These are phyloP conservation scores for Trifolium fragiferum DNA, from an alignment of 306 rosid species.

Conservation along the genomic window DNA sequence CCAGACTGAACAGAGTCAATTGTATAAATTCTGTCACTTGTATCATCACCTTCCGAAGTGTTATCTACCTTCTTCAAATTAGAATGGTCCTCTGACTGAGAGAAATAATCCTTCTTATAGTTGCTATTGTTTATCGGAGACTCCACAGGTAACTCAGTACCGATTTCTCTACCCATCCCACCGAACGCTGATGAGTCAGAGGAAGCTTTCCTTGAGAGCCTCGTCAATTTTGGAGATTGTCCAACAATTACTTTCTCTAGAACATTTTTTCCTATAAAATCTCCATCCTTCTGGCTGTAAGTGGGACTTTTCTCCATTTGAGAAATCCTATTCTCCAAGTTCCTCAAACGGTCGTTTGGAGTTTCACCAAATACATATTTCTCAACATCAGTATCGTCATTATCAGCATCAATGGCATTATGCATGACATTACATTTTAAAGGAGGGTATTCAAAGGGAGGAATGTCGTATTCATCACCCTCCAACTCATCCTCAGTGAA, in stretches of 20 bases:
- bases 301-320: conserved; percentile 82
- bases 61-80: conserved; percentile 64
- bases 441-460: conserved; percentile 79
- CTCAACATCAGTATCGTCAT: conserved; percentile 74
- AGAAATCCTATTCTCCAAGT: conserved; percentile 76
- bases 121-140: conserved; percentile 61
- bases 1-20: conserved; percentile 83
- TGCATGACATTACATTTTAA: conserved; percentile 70
- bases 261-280: conserved; percentile 61
- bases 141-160: conserved; percentile 50
- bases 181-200: conserved; percentile 55
- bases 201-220: conserved; percentile 66
- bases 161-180: conserved; percentile 61
- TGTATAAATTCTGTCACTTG: conserved; percentile 83
- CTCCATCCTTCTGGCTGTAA: conserved; percentile 66
- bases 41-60: conserved; percentile 75
- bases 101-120: conserved; percentile 62
- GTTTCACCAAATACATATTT: conserved; percentile 91
- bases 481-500: conserved; percentile 76
- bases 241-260: conserved; percentile 86
- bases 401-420: conserved; percentile 53
- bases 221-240: conserved; percentile 66
- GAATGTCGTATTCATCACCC: conserved; percentile 61
- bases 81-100: conserved; percentile 65
- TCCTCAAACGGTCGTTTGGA: conserved; percentile 71